Evolutionary conservation across 2,329 filamentous ascomycete species (phyloP).

Genomic region (Claviceps sp.): DNA sequence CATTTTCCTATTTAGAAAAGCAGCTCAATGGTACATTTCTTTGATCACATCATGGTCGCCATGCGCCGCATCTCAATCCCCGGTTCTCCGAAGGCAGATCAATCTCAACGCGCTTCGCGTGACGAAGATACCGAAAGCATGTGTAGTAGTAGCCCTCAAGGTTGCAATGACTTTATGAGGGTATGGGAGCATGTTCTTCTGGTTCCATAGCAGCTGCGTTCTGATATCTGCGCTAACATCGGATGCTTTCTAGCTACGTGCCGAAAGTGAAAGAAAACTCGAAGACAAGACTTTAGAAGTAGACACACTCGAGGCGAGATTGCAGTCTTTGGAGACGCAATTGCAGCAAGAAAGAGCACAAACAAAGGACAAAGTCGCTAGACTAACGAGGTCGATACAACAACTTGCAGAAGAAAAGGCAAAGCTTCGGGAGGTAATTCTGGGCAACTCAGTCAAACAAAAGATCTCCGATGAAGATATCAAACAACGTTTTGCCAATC

Average conservation of each 20-base stretch:
- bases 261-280: not conserved
- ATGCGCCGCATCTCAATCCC: too few species aligned
- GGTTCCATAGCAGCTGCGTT: not conserved
- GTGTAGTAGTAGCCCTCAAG: too few species aligned
- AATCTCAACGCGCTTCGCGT: too few species aligned
- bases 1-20: too few species aligned
- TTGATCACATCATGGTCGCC: too few species aligned
- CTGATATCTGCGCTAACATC: not conserved
- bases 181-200: too few species aligned
- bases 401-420: not conserved
- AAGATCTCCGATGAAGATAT: not conserved
- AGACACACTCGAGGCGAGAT: not conserved
- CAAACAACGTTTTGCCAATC: not conserved
- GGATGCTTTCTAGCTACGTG: not conserved
- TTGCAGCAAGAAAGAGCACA: not conserved
- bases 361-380: not conserved
- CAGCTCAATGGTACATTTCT: too few species aligned
- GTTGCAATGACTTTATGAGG: too few species aligned
- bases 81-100: too few species aligned
- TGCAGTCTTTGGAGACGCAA: not conserved
- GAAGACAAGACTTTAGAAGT: not conserved
- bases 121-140: too few species aligned
- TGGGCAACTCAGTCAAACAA: not conserved
- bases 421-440: not conserved
- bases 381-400: not conserved